Evolutionary conservation across 306 rosid species (phyloP).

Genomic region (Boehmeria nivea): DNA sequence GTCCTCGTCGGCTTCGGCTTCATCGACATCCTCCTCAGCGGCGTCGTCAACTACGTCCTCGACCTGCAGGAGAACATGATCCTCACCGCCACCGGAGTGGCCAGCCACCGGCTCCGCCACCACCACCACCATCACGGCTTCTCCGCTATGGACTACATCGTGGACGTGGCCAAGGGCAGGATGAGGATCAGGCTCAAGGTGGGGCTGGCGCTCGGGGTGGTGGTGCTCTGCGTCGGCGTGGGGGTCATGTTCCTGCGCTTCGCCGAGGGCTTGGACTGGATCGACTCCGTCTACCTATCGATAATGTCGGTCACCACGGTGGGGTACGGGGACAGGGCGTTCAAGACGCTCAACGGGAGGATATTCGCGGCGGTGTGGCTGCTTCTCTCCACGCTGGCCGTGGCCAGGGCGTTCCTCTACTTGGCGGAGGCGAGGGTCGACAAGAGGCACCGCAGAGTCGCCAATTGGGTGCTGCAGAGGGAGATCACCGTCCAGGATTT

Average conservation of each 20-base stretch:
- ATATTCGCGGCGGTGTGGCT: slow-evolving; percentile 74
- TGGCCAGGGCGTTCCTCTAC: slow-evolving; percentile 70
- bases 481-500: slow-evolving; percentile 70
- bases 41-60: slow-evolving; percentile 63
- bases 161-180: slow-evolving; percentile 79
- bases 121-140: slow-evolving; percentile 20
- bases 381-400: slow-evolving; percentile 68
- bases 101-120: not conserved
- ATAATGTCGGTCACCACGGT: slow-evolving; percentile 85
- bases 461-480: slow-evolving; percentile 61
- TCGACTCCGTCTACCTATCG: slow-evolving; percentile 65
- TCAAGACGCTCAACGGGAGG: slow-evolving; percentile 60
- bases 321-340: slow-evolving; percentile 78
- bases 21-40: slow-evolving; percentile 60
- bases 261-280: slow-evolving; percentile 54
- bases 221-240: slow-evolving; percentile 62
- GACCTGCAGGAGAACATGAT: slow-evolving; percentile 68
- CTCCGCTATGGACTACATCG: slow-evolving; percentile 52
- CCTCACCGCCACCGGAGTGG: slow-evolving; percentile 22
- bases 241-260: slow-evolving; percentile 56
- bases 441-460: slow-evolving; percentile 55
- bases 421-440: slow-evolving; percentile 78
- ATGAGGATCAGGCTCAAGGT: slow-evolving; percentile 84
- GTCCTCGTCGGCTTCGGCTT: slow-evolving; percentile 82
- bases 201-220: slow-evolving; percentile 79